These are phyloP conservation scores for Eucalyptus polybractea DNA, from an alignment of 345 rosid species.

Conservation along the genomic window DNA sequence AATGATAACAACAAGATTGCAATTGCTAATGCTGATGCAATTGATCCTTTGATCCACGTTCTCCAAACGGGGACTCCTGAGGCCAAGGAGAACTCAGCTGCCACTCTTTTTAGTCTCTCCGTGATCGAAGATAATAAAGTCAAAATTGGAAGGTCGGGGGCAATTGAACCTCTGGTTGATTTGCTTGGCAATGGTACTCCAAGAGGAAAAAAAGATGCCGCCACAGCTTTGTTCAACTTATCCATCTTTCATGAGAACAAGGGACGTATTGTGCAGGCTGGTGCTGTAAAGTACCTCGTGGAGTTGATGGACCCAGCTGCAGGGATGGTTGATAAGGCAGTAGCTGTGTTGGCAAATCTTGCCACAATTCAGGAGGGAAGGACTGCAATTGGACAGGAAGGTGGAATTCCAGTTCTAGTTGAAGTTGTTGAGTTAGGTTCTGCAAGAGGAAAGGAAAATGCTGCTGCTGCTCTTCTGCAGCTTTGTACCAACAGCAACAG, in stretches of 20 bases:
- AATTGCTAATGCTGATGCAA: slow-evolving; percentile 65
- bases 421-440: slow-evolving; percentile 97
- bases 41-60: slow-evolving; percentile 68
- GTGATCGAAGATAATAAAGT: slow-evolving; percentile 72
- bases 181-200: slow-evolving; percentile 75
- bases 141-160: slow-evolving; percentile 80
- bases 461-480: slow-evolving; percentile 86
- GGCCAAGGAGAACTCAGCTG: slow-evolving; percentile 88
- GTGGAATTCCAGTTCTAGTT: slow-evolving; percentile 76
- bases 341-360: slow-evolving; percentile 86
- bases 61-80: slow-evolving; percentile 70
- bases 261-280: slow-evolving; percentile 65
- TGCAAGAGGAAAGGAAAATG: slow-evolving; percentile 85
- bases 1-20: slow-evolving; percentile 65
- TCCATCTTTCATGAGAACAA: slow-evolving; percentile 83
- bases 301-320: slow-evolving; percentile 87
- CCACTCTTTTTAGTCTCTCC: slow-evolving; percentile 80
- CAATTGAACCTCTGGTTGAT: slow-evolving; percentile 75
- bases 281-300: slow-evolving; percentile 78
- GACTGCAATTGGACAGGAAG: slow-evolving; percentile 63
- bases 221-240: slow-evolving; percentile 77
- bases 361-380: slow-evolving; percentile 74
- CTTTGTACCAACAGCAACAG: slow-evolving; percentile 50
- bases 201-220: slow-evolving; percentile 87
- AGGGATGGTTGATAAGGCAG: slow-evolving; percentile 94